These are phyloP conservation scores for Dalbergia cochinchinensis DNA, from an alignment of 306 rosid species.

Conservation along the genomic window DNA sequence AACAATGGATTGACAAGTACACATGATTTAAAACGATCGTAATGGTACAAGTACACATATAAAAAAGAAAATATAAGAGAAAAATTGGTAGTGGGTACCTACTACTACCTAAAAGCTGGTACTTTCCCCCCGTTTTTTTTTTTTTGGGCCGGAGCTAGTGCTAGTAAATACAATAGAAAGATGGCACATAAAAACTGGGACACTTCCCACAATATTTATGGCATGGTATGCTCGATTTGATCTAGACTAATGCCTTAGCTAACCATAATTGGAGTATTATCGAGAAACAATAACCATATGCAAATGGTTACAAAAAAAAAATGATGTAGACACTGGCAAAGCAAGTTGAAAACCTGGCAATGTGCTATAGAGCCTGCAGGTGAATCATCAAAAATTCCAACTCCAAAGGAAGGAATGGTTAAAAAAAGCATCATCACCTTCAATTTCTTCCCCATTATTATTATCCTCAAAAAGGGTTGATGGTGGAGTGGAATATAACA, in stretches of 20 bases:
- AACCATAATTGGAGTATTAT: too few species aligned
- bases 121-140: background rate
- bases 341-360: background rate
- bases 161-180: background rate
- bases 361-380: background rate
- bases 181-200: slow-evolving; percentile 22
- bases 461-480: slow-evolving; percentile 36
- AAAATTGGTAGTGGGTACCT: background rate
- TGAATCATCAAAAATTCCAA: slow-evolving; percentile 65
- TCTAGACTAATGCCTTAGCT: background rate
- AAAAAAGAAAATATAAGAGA: background rate
- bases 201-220: slow-evolving; percentile 9
- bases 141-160: too few species aligned
- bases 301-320: slow-evolving; percentile 14
- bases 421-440: slow-evolving; percentile 45
- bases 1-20: background rate
- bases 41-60: background rate
- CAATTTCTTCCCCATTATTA: slow-evolving; percentile 25
- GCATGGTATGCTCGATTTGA: background rate
- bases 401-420: slow-evolving; percentile 62
- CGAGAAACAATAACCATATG: background rate
- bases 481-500: slow-evolving; percentile 13
- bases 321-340: background rate
- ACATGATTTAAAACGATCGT: background rate
- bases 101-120: background rate